Evolutionary conservation across 164 flowering plant genomes (phyloP), one percentile per base, ranked within the genome.

Genomic region (Taxillus chinensis): DNA sequence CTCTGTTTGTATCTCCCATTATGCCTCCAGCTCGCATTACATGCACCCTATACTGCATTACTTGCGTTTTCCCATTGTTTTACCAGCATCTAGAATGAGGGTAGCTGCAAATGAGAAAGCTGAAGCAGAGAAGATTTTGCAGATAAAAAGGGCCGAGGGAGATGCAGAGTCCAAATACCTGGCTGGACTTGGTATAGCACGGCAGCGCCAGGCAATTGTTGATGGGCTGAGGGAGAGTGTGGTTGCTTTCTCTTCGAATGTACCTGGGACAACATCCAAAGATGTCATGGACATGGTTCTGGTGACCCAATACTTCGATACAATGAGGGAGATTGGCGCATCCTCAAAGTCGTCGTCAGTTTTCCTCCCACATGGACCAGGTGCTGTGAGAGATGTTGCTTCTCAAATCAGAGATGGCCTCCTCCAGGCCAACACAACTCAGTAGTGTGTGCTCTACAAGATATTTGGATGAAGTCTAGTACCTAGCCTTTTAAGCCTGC

Each of bases 271-370:
- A 40, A n/a, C 66, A 0, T 57, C 75, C 11, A 75, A 75, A 55
- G 78, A 75, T 63, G 75, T 75, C 4, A 75, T 75, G 78, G 78
- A 75, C 54, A 71, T 75, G 78, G 73, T 75, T 8, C 73, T 75
- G 41, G 73, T 75, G 27, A 75, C 78, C 6, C 78, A 71, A 11
- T 75, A 75, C 61, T 75, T 75, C 37, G 78, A 75, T 59, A 71
- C 78, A 12, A 75, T 75, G 78, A 75, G 66, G 70, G 78, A 75
- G 45, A 75, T 75, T 59, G 78, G 75, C 0, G 75, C 75, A 39
- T 58, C 73, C 17, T 71, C 78, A 6, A 75, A 72, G 62, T 60
- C 75, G 5, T 63, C 69, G 2, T 56, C 78, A 42, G 75, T 75
- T 50, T 75, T 75, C 51, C 63, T 75, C 64, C 78, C 78, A 0